Evolutionary conservation across 169 alveolate genomes (phyloP).

Genomic region (Cryptosporidium sp.): DNA sequence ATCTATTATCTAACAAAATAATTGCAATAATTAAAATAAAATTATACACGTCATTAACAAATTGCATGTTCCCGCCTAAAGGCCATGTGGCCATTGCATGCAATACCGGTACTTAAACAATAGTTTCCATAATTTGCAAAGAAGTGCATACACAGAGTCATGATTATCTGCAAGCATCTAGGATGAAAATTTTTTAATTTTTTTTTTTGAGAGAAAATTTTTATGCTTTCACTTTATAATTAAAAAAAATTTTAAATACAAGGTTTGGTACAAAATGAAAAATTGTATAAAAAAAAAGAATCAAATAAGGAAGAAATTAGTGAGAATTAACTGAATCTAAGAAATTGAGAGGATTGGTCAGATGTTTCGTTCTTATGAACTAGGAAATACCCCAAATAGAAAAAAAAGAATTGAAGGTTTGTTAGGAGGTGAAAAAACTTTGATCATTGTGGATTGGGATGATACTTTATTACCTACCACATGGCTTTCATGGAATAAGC

Average conservation of each 20-base stretch:
- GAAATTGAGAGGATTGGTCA: neutral
- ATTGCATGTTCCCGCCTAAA: conserved; percentile 36
- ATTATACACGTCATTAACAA: conserved; percentile 1
- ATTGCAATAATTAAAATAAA: neutral
- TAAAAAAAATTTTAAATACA: neutral
- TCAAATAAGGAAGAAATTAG: neutral
- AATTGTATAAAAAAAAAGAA: conserved; percentile 3
- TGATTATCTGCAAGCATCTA: neutral
- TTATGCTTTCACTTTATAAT: neutral
- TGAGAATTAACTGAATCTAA: neutral
- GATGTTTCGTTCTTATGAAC: neutral
- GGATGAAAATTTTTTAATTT: neutral
- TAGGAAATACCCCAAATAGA: neutral
- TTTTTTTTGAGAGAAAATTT: neutral
- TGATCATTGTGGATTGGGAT: conserved; percentile 77
- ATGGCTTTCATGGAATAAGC: conserved; percentile 48
- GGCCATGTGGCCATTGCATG: conserved; percentile 62
- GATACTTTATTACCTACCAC: conserved; percentile 75
- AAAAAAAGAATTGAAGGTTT: conserved; percentile 31
- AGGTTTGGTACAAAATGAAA: conserved; percentile 32
- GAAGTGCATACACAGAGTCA: neutral
- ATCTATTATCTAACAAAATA: conserved; percentile 24
- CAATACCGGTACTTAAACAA: conserved; percentile 66
- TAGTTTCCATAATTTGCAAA: neutral
- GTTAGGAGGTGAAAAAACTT: conserved; percentile 54